Evolutionary conservation across 306 rosid genomes (phyloP).

Genomic region (Quercus parvula): DNA sequence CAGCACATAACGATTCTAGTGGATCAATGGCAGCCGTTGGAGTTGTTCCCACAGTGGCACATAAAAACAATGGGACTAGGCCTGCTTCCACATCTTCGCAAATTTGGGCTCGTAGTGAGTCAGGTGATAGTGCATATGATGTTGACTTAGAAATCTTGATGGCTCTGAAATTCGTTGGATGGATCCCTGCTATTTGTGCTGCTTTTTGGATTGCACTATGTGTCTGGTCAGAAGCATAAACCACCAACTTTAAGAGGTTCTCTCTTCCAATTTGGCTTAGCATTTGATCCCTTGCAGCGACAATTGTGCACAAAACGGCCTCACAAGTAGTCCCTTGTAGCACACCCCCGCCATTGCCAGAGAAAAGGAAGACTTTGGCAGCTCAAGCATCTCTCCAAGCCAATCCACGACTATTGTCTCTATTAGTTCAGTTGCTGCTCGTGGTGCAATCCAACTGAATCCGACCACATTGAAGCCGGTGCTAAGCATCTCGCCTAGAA

Average conservation of each 20-base stretch:
- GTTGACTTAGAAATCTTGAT: constrained; percentile 21
- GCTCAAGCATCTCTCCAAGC: constrained; percentile 27
- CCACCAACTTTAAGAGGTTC: constrained; percentile 17
- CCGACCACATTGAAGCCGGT: constrained; percentile 35
- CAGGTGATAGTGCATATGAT: constrained; percentile 24
- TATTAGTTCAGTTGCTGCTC: constrained; percentile 41
- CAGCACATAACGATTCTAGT: constrained; percentile 1
- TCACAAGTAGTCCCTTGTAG: constrained; percentile 43
- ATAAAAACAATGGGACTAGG: constrained; percentile 26
- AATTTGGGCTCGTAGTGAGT: background rate
- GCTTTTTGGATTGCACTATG: constrained; percentile 34
- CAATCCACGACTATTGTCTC: constrained; percentile 47
- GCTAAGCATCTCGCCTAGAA: constrained; percentile 34
- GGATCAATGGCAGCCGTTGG: constrained; percentile 38
- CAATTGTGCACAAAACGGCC: constrained; percentile 37
- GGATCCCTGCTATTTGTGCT: constrained; percentile 27
- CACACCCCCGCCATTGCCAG: constrained; percentile 38
- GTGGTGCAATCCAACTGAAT: constrained; percentile 42
- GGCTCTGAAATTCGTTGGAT: constrained; percentile 4
- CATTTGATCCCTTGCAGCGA: constrained; percentile 34
- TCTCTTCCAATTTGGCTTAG: constrained; percentile 14
- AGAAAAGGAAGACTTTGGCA: constrained; percentile 32
- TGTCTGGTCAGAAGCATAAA: constrained; percentile 50
- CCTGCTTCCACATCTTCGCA: constrained; percentile 22
- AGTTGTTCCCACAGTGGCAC: constrained; percentile 46